These are phyloP conservation scores for Ophiostoma australiae DNA, from an alignment of 2,329 filamentous ascomycete genomes.

Conservation along the genomic window DNA sequence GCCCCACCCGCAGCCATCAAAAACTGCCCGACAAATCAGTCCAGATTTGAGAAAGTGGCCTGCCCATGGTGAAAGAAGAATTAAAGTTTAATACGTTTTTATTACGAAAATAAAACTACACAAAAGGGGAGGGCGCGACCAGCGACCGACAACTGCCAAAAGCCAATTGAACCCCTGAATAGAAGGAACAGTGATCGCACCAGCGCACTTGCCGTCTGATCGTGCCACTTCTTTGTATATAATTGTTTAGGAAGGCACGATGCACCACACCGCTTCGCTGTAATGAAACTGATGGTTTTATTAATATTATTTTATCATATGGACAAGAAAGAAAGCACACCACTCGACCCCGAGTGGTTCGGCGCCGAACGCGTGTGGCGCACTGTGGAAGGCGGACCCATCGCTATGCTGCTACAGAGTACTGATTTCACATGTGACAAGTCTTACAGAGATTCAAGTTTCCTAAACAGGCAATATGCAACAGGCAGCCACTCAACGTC, in stretches of 20 bases:
- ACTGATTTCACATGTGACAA: conserved; percentile 3
- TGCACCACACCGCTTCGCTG: background rate
- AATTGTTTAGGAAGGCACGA: background rate
- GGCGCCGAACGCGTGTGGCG: background rate
- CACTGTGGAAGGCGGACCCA: background rate
- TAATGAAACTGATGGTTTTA: background rate
- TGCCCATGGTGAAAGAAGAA: background rate
- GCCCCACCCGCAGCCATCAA: background rate
- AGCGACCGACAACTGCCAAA: background rate
- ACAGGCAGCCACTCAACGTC: background rate
- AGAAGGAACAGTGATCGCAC: background rate
- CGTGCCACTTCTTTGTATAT: background rate
- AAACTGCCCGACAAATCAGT: conserved; percentile 19
- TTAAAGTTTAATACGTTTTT: background rate
- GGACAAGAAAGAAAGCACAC: background rate
- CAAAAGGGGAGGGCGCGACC: background rate
- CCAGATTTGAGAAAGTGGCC: conserved; percentile 24
- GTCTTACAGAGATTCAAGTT: background rate
- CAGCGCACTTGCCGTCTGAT: background rate
- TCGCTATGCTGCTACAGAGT: no score
- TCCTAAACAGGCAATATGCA: background rate
- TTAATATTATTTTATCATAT: no score
- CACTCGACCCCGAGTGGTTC: background rate
- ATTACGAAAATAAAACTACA: background rate
- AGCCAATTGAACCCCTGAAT: background rate